Conservation (phyloP, 164 flowering plant genomes). For the Saururus chinensis region DNA sequence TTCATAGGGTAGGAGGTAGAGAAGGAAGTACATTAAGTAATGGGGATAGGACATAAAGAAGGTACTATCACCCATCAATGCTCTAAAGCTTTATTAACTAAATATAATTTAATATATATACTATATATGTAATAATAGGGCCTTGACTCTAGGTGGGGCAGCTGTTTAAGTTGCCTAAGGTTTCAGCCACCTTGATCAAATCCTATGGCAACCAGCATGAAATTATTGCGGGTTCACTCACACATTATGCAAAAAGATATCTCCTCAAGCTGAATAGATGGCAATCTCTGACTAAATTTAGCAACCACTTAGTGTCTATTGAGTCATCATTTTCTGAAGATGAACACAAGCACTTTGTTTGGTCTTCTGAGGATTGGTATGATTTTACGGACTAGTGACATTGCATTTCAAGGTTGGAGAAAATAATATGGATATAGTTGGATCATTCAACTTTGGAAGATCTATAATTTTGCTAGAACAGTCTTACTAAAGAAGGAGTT, state of each 20-base stretch:
- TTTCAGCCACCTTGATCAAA: no score
- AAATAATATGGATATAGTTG: constrained; percentile 69
- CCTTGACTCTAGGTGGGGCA: no score
- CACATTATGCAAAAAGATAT: constrained; percentile 70
- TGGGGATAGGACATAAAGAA: no score
- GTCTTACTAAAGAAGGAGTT: no score
- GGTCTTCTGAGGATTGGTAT: constrained; percentile 81
- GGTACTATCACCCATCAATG: no score
- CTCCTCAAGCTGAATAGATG: constrained; percentile 79
- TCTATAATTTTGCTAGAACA: no score
- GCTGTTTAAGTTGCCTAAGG: no score
- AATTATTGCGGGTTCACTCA: constrained; percentile 59
- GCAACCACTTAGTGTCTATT: constrained; percentile 40
- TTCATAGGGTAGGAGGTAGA: no score
- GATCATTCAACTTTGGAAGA: constrained; percentile 69
- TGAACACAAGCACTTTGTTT: constrained; percentile 56
- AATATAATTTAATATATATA: no score
- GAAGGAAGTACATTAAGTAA: no score
- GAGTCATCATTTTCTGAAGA: constrained; percentile 41
- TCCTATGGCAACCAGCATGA: constrained; percentile 59
- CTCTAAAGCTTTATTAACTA: no score
- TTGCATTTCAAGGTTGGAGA: constrained; percentile 63
- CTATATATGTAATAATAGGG: no score
- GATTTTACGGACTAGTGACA: constrained; percentile 49
- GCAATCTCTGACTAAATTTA: constrained; percentile 45